Base-by-base conservation (phyloP, 2,329 filamentous ascomycete genomes). In the Sporothrix inflata region DNA sequence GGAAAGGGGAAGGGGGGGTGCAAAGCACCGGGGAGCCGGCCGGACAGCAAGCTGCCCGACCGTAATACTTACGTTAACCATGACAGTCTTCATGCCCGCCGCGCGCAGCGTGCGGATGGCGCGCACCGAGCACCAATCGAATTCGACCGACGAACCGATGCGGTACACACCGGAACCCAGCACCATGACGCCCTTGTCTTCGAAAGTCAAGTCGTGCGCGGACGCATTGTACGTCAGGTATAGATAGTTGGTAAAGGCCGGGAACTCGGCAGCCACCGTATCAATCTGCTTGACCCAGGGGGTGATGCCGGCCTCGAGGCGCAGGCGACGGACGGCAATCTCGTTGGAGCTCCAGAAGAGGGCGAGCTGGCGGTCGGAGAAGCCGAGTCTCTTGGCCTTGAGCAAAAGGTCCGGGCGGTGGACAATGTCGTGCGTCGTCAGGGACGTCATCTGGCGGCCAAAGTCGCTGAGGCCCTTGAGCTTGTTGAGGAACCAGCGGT, bases 231-330 rank as follows among this genome's bases (percentile, higher is more conserved):
- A 98, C 0, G 96, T 98, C 74, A 97, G 85, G 82, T 98, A 98
- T 12, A 98, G 88, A 80, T 99, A 99, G 83, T 99, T 98, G 24
- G 96, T 98, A 76, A 89, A 91, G 6, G 94, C 92, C 7, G 95
- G 95, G 85, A 98, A 98, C 82, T 99, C 96, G 19, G 94, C 96
- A 67, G 96, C 96, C 65, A 99, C 96, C 0, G 96, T 99, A 83
- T 99, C 96, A 73, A 99, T 98, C 84, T 98, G 95, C 87, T 98
- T 98, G 71, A 98, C 95, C 74, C 94, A 91, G 0, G 96, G 96
- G 75, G 89, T 89, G 77, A 99, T 94, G 57, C 92, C 92, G 51
- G 91, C 89, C 77, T 98, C 94, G n/a, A 94, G 87, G 80, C 96
- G 89, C 79, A 94, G 84, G 70, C 92, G 90, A 75, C 96, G 90